Evolutionary conservation across 202 grass and related monocot species (phyloP).

Genomic region (Bolboschoenoplectus hybrid): DNA sequence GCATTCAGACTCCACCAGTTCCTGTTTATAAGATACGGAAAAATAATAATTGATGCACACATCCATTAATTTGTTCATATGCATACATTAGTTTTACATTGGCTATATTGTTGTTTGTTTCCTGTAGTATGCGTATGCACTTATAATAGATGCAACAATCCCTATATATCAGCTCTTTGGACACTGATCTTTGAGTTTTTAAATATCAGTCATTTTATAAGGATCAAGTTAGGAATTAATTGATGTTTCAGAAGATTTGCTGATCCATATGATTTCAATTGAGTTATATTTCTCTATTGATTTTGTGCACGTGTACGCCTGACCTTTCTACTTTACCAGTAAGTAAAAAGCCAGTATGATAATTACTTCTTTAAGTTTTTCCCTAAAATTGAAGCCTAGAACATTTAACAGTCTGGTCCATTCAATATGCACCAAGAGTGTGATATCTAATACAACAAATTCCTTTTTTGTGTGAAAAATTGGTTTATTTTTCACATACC

Average conservation of each 20-base stretch:
- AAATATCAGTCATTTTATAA: not conserved
- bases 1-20: slow-evolving; percentile 77
- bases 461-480: not conserved
- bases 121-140: not conserved
- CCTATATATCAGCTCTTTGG: not conserved
- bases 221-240: not conserved
- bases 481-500: slow-evolving; percentile 37
- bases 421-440: not conserved
- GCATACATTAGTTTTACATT: not conserved
- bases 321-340: slow-evolving; percentile 7
- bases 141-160: not conserved
- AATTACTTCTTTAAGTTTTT: not conserved
- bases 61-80: not conserved
- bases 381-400: not conserved
- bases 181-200: not conserved
- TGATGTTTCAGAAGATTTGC: not conserved
- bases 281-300: not conserved
- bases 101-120: not conserved
- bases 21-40: slow-evolving; percentile 15
- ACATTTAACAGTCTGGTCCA: not conserved
- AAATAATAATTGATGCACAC: not conserved
- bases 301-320: not conserved
- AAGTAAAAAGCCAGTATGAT: not conserved
- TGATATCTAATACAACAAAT: not conserved
- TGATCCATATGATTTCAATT: not conserved